Evolutionary conservation across 441 rosid species (phyloP).

Genomic region (Arabidopsis lyrata): DNA sequence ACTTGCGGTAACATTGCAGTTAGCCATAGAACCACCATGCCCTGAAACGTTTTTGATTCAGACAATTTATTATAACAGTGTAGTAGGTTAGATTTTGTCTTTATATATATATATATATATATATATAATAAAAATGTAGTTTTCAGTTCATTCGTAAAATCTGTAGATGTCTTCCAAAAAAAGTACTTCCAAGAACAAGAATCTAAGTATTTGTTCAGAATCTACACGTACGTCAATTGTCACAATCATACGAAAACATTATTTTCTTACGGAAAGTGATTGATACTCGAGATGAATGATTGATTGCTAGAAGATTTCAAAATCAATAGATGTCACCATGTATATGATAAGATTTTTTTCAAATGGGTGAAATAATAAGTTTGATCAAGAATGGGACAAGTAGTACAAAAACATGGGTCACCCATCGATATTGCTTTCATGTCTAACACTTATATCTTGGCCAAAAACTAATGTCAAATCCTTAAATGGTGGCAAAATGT

Average conservation of each 20-base stretch:
- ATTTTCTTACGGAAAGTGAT: constrained; percentile 34
- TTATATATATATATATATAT: no score
- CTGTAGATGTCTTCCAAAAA: neutral
- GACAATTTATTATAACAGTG: neutral
- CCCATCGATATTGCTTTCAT: constrained; percentile 26
- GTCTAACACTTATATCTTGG: constrained; percentile 28
- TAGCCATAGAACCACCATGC: constrained; percentile 73
- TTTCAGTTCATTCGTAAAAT: constrained; percentile 7
- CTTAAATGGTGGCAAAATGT: constrained; percentile 27
- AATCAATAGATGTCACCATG: constrained; percentile 33
- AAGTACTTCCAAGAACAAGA: constrained; percentile 39
- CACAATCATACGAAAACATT: constrained; percentile 34
- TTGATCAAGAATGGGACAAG: constrained; percentile 35
- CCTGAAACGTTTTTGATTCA: constrained; percentile 53
- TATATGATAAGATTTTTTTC: constrained; percentile 8
- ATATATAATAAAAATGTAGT: neutral
- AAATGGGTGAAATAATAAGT: constrained; percentile 26
- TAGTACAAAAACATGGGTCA: constrained; percentile 44
- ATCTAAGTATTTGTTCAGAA: constrained; percentile 20
- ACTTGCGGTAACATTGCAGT: constrained; percentile 74
- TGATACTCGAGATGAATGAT: constrained; percentile 32
- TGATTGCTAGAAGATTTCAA: constrained; percentile 31
- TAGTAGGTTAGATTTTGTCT: neutral
- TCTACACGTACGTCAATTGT: constrained; percentile 19
- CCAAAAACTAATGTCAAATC: constrained; percentile 37